These are phyloP conservation scores for Forsythia viridissima DNA, from an alignment of 257 asterid genomes.

Conservation along the genomic window DNA sequence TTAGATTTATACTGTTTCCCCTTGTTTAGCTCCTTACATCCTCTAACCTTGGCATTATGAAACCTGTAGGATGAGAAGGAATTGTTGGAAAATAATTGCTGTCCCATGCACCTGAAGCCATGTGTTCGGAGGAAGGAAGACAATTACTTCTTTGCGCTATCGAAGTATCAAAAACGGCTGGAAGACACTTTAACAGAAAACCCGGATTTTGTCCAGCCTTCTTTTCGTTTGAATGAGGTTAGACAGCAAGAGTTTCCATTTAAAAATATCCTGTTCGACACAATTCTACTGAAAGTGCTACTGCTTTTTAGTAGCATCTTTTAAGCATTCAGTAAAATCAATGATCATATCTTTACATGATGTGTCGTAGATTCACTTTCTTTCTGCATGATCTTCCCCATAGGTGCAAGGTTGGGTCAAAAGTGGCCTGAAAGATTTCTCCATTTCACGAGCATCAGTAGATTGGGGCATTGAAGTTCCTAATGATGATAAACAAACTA, in stretches of 20 bases:
- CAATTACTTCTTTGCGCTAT: slow-evolving; percentile 91
- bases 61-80: slow-evolving; percentile 83
- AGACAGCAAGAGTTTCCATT: neutral
- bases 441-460: slow-evolving; percentile 88
- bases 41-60: slow-evolving; percentile 18
- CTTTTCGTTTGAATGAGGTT: slow-evolving; percentile 93
- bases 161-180: slow-evolving; percentile 78
- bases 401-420: slow-evolving; percentile 99
- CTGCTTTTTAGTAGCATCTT: neutral
- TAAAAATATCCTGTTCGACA: neutral
- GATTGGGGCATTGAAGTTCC: slow-evolving; percentile 95
- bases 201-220: slow-evolving; percentile 85
- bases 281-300: neutral
- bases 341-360: neutral
- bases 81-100: slow-evolving; percentile 76
- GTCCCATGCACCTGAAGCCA: slow-evolving; percentile 93
- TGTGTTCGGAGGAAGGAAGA: slow-evolving; percentile 86
- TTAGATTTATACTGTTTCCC: neutral
- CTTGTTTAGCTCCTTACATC: slow-evolving; percentile 3
- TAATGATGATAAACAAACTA: slow-evolving; percentile 77
- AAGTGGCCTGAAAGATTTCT: slow-evolving; percentile 88
- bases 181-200: slow-evolving; percentile 66
- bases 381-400: slow-evolving; percentile 16
- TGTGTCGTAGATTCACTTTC: slow-evolving; percentile 17
- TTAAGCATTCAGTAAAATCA: neutral